A percentile compares a stretch with the other conserved stretches of the same genome.
These are phyloP conservation scores for Zanthoxylum bungeanum DNA, from an alignment of 345 rosid species.

Conservation along the genomic window DNA sequence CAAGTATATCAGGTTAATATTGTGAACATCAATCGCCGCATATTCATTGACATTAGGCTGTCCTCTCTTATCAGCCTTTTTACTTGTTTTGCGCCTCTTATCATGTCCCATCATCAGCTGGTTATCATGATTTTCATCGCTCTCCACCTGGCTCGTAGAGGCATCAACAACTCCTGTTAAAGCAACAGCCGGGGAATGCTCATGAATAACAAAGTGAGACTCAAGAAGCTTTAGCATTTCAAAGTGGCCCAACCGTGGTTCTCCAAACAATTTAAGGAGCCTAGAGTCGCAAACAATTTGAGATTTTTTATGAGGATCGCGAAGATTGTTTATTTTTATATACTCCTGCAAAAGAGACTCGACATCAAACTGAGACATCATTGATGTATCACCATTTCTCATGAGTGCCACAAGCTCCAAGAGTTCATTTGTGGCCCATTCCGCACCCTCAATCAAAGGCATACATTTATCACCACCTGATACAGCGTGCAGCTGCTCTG, in stretches of 20 bases:
- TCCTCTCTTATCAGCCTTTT: constrained; percentile 45
- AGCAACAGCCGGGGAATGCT: constrained; percentile 28
- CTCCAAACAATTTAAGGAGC: too few relatives aligned
- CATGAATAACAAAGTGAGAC: constrained; percentile 62
- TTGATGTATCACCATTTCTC: constrained; percentile 69
- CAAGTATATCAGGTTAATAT: constrained; percentile 68
- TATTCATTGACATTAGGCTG: too few relatives aligned
- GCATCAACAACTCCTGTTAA: constrained; percentile 30
- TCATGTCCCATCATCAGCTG: constrained; percentile 30
- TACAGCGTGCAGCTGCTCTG: constrained; percentile 24
- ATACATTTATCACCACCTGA: constrained; percentile 24
- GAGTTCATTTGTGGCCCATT: constrained; percentile 90
- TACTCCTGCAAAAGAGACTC: constrained; percentile 77
- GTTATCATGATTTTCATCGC: constrained; percentile 30
- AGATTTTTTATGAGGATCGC: constrained; percentile 67
- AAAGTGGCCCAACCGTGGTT: constrained; percentile 64
- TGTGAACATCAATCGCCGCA: constrained; percentile 89
- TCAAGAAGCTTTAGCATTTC: constrained; percentile 94
- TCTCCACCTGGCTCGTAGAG: constrained; percentile 31
- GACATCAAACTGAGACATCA: constrained; percentile 58
- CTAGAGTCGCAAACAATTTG: too few relatives aligned
- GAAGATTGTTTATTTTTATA: constrained; percentile 57
- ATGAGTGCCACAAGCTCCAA: constrained; percentile 73
- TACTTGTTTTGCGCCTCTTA: constrained; percentile 50
- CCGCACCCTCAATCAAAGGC: constrained; percentile 28